These are phyloP conservation scores for Microbotryum scabiosae DNA, from an alignment of 1,284 basidiomycete species.

Conservation along the genomic window DNA sequence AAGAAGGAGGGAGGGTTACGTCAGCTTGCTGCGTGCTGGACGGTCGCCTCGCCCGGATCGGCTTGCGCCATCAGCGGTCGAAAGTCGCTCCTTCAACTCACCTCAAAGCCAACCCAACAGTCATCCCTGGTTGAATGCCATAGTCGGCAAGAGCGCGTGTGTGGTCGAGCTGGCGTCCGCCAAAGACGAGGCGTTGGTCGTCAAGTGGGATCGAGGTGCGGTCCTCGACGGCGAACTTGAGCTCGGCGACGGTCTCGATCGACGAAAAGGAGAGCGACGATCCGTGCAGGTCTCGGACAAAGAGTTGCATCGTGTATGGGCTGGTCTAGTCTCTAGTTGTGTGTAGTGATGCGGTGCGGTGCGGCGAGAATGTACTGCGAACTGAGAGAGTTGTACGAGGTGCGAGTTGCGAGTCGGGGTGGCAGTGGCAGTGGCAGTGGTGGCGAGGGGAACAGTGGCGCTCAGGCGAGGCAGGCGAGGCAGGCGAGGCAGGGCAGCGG, in stretches of 20 bases:
- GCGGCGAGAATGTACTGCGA: too few species aligned
- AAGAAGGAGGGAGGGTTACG: not conserved
- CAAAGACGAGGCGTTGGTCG: conserved; percentile 27
- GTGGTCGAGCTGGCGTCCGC: conserved; percentile 9
- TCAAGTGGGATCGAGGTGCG: conserved; percentile 19
- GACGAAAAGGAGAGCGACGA: conserved; percentile 5
- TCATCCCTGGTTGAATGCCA: conserved; percentile 13
- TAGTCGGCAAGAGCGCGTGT: conserved; percentile 7
- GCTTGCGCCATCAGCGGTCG: not conserved
- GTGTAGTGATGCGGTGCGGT: too few species aligned
- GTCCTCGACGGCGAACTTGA: conserved; percentile 18
- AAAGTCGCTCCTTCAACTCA: not conserved
- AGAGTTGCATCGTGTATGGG: conserved; percentile 7
- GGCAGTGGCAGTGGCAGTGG: too few species aligned
- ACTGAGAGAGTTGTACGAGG: too few species aligned
- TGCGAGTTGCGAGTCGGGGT: too few species aligned
- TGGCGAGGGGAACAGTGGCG: too few species aligned
- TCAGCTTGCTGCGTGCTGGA: not conserved
- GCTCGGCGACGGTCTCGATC: conserved; percentile 15
- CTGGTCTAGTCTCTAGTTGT: too few species aligned
- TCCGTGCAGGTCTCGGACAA: conserved; percentile 14
- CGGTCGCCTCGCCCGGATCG: not conserved
- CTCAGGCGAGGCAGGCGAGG: too few species aligned
- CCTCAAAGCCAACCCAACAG: conserved; percentile 10
- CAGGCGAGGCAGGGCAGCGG: too few species aligned